Evolutionary conservation across 306 rosid genomes (phyloP), one percentile per base, ranked within the genome.

Genomic region (Vigna nakashimae): DNA sequence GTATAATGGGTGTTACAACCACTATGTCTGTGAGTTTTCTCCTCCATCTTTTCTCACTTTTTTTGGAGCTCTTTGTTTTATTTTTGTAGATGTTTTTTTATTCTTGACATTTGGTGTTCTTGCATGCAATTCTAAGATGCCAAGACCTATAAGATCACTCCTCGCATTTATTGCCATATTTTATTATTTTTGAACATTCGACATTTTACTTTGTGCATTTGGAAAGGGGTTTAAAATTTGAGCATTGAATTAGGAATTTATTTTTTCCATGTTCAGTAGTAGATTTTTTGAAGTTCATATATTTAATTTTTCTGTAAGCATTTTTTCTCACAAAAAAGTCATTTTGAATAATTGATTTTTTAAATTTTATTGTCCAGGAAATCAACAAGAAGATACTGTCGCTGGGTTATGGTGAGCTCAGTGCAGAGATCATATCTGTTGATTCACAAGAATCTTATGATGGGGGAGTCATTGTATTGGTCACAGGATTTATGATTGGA

Each of bases 361-460:
- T 66, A 79, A 42, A 42, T 42, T 51, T 74, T 38, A 65, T 55
- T 55, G 60, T 65, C 15, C 93, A 94, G 98, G 96, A 83, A 56
- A 94, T 94, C 79, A 87, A 94, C 75, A 83, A 86, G 80, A 94
- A 94, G 88, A 94, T 94, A 72, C 85, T 88, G 4, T 91, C 90
- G 0, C 51, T 90, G 82, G 91, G 89, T 63, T 88, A 83, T 49
- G 84, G 88, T 50, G 94, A 88, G 50, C 79, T 82, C 45, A 78
- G 72, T 18, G 92, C 92, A 0, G 87, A 88, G 75, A 89, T 94
- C 34, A 71, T 80, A 48, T 82, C 97, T 28, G 97, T 91, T 78
- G 98, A 94, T 84, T 82, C 98, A 5, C 98, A 94, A 86, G 97
- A 94, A 65, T 94, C 97, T 22, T 82, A 45, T 71, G 85, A 75